A percentile compares a stretch with the other conserved stretches of the same genome.
Conservation (phyloP, 352 stramenopile genomes). For the Globisporangium solare region DNA sequence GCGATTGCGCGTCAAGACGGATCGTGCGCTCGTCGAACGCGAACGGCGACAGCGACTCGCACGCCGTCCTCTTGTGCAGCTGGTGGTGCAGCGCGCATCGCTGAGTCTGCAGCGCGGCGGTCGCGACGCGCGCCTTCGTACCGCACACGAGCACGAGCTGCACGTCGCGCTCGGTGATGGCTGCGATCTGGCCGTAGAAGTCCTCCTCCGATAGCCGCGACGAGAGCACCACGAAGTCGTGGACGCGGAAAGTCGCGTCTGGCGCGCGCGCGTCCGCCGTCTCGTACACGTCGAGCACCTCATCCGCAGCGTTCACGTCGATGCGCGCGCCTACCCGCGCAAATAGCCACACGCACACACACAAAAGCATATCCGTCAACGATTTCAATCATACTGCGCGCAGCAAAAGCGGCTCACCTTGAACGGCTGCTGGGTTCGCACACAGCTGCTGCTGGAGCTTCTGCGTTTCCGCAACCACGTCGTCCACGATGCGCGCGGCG, state of each 20-base stretch:
- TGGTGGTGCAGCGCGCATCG: conserved; percentile 41
- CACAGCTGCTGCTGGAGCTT: conserved; percentile 8
- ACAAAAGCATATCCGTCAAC: too few species aligned
- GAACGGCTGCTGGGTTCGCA: conserved; percentile 7
- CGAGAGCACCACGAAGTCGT: conserved; percentile 47
- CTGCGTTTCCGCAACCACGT: conserved; percentile 27
- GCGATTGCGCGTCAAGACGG: conserved; percentile 3
- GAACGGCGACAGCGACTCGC: conserved; percentile 2
- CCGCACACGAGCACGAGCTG: conserved; percentile 52
- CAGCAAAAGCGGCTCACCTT: too few species aligned
- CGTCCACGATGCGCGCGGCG: conserved; percentile 28
- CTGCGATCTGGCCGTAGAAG: conserved; percentile 51
- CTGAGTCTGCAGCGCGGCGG: conserved; percentile 30
- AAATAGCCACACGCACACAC: background rate
- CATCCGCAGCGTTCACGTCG: background rate
- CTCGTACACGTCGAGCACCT: background rate
- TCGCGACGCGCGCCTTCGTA: conserved; percentile 21
- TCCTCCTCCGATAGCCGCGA: conserved; percentile 54
- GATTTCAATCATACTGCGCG: too few species aligned
- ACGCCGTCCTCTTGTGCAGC: background rate
- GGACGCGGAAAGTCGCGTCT: conserved; percentile 29
- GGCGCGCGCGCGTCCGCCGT: background rate
- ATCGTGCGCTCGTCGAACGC: conserved; percentile 17
- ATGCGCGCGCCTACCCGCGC: background rate
- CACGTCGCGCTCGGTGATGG: conserved; percentile 27